These are phyloP conservation scores for Avena atlantica DNA, from an alignment of 176 grass and related monocot species.

Conservation along the genomic window DNA sequence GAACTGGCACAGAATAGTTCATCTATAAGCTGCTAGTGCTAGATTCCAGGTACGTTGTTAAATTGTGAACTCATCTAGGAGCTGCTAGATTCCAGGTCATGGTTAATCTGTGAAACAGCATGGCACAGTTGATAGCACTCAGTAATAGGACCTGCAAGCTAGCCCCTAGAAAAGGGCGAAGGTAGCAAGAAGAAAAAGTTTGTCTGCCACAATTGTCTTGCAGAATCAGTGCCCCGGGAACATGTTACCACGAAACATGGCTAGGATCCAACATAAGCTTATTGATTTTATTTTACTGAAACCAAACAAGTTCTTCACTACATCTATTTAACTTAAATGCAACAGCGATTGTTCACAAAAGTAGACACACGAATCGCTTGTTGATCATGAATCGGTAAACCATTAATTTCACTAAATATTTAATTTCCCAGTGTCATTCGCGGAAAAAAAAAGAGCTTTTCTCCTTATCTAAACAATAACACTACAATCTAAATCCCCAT, in stretches of 20 bases:
- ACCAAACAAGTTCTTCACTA: conserved; percentile 1
- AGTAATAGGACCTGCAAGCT: conserved; percentile 19
- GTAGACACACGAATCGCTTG: background rate
- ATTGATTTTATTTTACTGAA: background rate
- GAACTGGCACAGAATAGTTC: conserved; percentile 21
- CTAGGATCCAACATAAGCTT: conserved; percentile 5
- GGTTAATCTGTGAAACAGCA: conserved; percentile 15
- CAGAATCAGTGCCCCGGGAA: conserved; percentile 37
- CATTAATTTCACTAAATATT: background rate
- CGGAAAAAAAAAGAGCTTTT: background rate
- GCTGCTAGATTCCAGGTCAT: conserved; percentile 25
- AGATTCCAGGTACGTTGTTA: conserved; percentile 30
- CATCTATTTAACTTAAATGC: background rate
- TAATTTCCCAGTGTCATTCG: background rate
- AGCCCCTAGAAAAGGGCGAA: conserved; percentile 2
- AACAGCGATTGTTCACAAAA: conserved; percentile 16
- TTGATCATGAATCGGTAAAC: conserved; percentile 15
- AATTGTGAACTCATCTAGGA: background rate
- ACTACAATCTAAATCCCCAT: background rate
- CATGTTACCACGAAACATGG: conserved; percentile 23
- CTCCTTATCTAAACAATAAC: background rate
- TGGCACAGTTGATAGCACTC: conserved; percentile 28
- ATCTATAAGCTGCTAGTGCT: conserved; percentile 4
- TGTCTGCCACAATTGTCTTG: conserved; percentile 17
- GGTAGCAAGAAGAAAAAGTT: background rate